Base-by-base conservation (phyloP, 2,329 filamentous ascomycete genomes). In the Phaeosphaeriaceae sp. region DNA sequence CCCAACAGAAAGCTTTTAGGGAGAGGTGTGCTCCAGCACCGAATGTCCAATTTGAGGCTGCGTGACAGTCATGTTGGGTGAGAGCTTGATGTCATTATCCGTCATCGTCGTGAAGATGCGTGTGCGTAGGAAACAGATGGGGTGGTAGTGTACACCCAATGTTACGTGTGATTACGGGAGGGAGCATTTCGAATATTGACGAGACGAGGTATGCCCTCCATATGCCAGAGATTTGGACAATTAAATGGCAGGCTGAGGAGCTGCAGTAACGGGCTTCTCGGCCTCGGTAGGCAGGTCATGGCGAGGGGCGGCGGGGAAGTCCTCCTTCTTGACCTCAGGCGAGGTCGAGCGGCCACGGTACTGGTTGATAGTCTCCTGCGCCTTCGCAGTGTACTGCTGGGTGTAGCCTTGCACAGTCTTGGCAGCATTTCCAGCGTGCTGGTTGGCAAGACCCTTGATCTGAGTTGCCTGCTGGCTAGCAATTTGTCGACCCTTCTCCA, bases 311-410 rank as follows among this genome's bases (percentile, higher is more conserved):
- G 61, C 50, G 9, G 67, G 58, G 53, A 66, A 56, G 22, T 62
- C 62, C 21, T 66, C 60, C 53, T 70, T 71, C 70, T 75, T 73
- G 54, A 74, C 66, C 54, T 77, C 74, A n/a, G 75, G 74, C 6
- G 74, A 76, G 40, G 72, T 58, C 48, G 76, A 75, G 45, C 73
- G 74, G 53, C 74, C 74, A 62, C 75, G 75, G 63, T 77, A 76
- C 56, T 74, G 69, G 63, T 76, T 76, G 61, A 78, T 74, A 5
- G 73, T 74, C 58, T 85, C 85, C 69, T 86, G 83, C 42, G 87
- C 87, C 78, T 87, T 86, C 70, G 79, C 77, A 59, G 83, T 84
- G 76, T 88, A 88, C 63, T 88, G 84, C 62, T 82, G 84, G 51
- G 87, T 83, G 60, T 87, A 86, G 64, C 81, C 82, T 75, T 85